Evolutionary conservation across 257 asterid genomes (phyloP).

Genomic region (Echium plantagineum): DNA sequence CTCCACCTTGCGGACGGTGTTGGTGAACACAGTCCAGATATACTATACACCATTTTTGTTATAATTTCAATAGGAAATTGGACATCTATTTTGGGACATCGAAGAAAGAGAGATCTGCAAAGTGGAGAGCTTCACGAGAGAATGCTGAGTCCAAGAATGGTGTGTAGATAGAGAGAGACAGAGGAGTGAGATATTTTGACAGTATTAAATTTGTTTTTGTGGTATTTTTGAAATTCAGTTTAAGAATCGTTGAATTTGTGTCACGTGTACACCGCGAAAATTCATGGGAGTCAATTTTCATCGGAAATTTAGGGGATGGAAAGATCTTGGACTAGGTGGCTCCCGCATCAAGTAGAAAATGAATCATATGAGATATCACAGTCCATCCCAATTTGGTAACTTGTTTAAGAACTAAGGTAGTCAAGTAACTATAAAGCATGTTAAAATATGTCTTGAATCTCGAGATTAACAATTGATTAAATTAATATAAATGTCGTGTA

Average conservation of each 20-base stretch:
- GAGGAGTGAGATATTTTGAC: constrained; percentile 1
- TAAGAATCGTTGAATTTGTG: too few species aligned
- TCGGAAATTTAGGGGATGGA: background rate
- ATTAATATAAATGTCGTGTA: too few species aligned
- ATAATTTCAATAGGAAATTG: background rate
- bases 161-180: background rate
- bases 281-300: background rate
- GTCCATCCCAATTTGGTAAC: too few species aligned
- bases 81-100: background rate
- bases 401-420: too few species aligned
- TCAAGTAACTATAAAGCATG: too few species aligned
- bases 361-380: too few species aligned
- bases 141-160: too few species aligned
- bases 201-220: too few species aligned
- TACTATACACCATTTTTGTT: constrained; percentile 48
- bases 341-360: too few species aligned
- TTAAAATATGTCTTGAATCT: too few species aligned
- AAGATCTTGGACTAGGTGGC: background rate
- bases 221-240: too few species aligned
- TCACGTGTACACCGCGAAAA: background rate
- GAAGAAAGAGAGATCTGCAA: background rate
- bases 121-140: background rate
- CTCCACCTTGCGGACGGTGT: constrained; percentile 5
- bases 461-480: too few species aligned
- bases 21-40: constrained; percentile 55